Evolutionary conservation across 2,329 filamentous ascomycete genomes (phyloP).

Genomic region (Sclerotinia nivalis): DNA sequence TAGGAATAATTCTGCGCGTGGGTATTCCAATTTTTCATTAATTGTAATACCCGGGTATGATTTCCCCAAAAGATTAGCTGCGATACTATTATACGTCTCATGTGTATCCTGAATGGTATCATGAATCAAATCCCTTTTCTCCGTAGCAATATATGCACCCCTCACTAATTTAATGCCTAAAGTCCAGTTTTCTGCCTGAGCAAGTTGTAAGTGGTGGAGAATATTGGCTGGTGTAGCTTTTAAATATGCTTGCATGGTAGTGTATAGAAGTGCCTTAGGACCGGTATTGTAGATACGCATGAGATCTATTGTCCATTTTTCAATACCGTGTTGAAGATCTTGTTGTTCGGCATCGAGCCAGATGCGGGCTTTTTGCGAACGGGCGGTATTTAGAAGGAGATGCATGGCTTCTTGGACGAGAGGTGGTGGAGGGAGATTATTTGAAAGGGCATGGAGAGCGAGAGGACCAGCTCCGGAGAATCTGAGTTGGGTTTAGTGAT

Average conservation of each 20-base stretch:
- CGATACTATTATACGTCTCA: constrained; percentile 56
- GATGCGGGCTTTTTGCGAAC: constrained; percentile 45
- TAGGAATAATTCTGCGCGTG: constrained; percentile 59
- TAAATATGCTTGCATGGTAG: constrained; percentile 55
- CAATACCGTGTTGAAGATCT: constrained; percentile 52
- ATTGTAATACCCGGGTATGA: constrained; percentile 42
- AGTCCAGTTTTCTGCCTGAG: constrained; percentile 50
- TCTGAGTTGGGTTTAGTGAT: constrained; percentile 35
- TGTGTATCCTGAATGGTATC: constrained; percentile 51
- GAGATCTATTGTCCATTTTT: constrained; percentile 53
- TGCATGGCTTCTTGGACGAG: constrained; percentile 47
- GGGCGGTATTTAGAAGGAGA: constrained; percentile 34
- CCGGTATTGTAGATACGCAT: constrained; percentile 54
- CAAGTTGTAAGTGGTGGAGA: constrained; percentile 47
- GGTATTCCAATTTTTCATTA: constrained; percentile 16
- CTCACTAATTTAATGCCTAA: constrained; percentile 55
- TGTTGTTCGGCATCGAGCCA: constrained; percentile 57
- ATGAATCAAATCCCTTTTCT: constrained; percentile 49
- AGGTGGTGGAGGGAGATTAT: constrained; percentile 44
- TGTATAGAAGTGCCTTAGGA: constrained; percentile 48
- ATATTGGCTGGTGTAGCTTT: constrained; percentile 50
- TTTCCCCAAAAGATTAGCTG: constrained; percentile 48
- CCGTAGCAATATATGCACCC: constrained; percentile 54
- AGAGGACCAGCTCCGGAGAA: constrained; percentile 51
- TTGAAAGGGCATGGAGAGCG: constrained; percentile 46